Percentiles rank a stretch among this genome's conserved stretches.
Conservation (phyloP, 2,329 filamentous ascomycete species). For the Penicillium frequentans region DNA sequence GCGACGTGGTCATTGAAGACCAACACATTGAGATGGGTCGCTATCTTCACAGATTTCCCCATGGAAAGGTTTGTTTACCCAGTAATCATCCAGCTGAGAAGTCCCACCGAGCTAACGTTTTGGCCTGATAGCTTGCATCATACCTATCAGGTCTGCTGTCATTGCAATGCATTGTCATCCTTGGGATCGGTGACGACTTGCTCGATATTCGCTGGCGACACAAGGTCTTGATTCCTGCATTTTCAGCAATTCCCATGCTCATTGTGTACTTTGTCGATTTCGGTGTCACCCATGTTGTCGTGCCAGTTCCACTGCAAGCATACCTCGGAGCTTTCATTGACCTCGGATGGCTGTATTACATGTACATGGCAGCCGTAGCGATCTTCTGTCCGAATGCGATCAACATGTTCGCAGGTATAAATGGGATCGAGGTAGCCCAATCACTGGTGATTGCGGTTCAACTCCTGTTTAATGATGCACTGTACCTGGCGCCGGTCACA, state of each 20-base stretch:
- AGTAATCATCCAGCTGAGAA: not conserved
- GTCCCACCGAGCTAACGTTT: not conserved
- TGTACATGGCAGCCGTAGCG: slow-evolving; percentile 93
- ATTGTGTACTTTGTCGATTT: slow-evolving; percentile 99
- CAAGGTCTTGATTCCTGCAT: slow-evolving; percentile 96
- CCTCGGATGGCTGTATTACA: slow-evolving; percentile 81
- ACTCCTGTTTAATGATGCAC: slow-evolving; percentile 78
- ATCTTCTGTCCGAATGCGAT: slow-evolving; percentile 99
- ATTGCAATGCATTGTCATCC: slow-evolving; percentile 83
- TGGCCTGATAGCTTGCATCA: slow-evolving; percentile 70
- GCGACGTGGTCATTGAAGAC: slow-evolving; percentile 75
- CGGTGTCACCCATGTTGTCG: slow-evolving; percentile 90
- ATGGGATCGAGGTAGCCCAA: slow-evolving; percentile 94
- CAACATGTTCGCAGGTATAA: slow-evolving; percentile 99
- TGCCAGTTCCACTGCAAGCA: slow-evolving; percentile 79
- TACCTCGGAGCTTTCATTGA: slow-evolving; percentile 85
- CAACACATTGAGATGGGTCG: slow-evolving; percentile 77
- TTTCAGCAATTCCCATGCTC: slow-evolving; percentile 88
- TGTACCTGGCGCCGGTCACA: slow-evolving; percentile 75
- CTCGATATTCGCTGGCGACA: slow-evolving; percentile 99
- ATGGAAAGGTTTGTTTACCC: slow-evolving; percentile 70
- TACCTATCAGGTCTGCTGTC: slow-evolving; percentile 94
- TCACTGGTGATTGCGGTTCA: slow-evolving; percentile 86
- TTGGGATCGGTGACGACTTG: slow-evolving; percentile 91
- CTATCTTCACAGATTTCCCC: slow-evolving; percentile 86